Conservation (phyloP, 805 yeast species). For the Yarrowia phangngaensis region DNA sequence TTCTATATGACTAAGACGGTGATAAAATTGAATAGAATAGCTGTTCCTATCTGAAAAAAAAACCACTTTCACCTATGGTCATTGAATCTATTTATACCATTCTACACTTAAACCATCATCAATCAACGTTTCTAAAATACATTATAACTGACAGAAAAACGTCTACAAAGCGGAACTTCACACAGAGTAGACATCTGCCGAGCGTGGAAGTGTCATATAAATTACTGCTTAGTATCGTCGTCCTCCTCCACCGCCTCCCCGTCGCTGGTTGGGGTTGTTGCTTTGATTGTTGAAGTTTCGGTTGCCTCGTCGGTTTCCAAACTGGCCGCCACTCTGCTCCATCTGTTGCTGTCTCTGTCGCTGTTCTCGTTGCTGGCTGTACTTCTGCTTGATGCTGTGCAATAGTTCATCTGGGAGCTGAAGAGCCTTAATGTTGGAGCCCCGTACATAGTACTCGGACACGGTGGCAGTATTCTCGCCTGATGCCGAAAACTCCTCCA, state of each 20-base stretch:
- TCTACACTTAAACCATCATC: too few relatives aligned
- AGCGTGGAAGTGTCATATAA: constrained; percentile 18
- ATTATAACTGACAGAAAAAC: background rate
- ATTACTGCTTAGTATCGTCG: constrained; percentile 41
- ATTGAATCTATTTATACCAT: too few relatives aligned
- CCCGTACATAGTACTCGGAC: constrained; percentile 76
- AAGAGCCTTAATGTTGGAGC: constrained; percentile 46
- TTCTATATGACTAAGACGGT: too few relatives aligned
- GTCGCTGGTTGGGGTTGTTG: constrained; percentile 27
- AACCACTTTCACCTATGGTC: too few relatives aligned
- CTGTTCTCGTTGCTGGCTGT: constrained; percentile 29
- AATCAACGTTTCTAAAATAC: too few relatives aligned
- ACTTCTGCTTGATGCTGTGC: constrained; percentile 40
- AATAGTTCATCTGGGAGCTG: constrained; percentile 43
- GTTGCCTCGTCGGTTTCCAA: constrained; percentile 30
- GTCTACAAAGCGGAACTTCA: constrained; percentile 12
- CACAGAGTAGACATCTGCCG: constrained; percentile 8
- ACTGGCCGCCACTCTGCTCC: constrained; percentile 24
- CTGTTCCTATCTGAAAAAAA: too few relatives aligned
- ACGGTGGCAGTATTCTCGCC: constrained; percentile 61
- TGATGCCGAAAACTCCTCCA: constrained; percentile 47
- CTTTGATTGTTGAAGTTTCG: constrained; percentile 27
- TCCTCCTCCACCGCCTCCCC: constrained; percentile 28
- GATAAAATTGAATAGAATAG: too few relatives aligned
- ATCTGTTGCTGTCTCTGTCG: constrained; percentile 30